Evolutionary conservation across 352 stramenopile genomes (phyloP).

Genomic region (Peronospora farinosa): DNA sequence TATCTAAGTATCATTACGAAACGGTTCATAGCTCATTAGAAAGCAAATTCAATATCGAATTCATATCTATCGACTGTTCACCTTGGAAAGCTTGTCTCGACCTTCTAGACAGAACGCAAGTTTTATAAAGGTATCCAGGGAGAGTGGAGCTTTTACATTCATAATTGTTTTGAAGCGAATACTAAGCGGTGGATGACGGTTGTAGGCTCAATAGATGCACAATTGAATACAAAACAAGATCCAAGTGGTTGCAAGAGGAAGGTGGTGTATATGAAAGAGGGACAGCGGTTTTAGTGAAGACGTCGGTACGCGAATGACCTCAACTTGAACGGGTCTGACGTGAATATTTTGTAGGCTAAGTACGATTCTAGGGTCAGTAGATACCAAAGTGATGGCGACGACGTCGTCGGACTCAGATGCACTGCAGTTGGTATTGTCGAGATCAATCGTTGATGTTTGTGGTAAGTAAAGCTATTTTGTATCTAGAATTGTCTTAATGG

Average conservation of each 20-base stretch:
- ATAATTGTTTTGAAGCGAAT: slow-evolving; percentile 9
- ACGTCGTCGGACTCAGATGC: too few species aligned
- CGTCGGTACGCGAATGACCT: too few species aligned
- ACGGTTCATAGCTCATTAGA: slow-evolving; percentile 10
- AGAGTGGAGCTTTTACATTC: slow-evolving; percentile 47
- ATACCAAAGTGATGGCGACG: too few species aligned
- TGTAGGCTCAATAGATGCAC: background rate
- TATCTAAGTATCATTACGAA: slow-evolving; percentile 14
- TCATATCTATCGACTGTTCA: slow-evolving; percentile 12
- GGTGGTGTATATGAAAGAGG: too few species aligned
- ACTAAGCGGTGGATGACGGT: background rate
- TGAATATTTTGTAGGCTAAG: background rate
- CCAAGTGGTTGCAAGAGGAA: background rate
- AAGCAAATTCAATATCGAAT: background rate
- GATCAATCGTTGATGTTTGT: too few species aligned
- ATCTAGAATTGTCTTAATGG: too few species aligned
- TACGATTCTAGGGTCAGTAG: slow-evolving; percentile 1
- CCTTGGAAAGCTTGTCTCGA: slow-evolving; percentile 85
- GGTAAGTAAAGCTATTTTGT: too few species aligned
- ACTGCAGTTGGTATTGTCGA: too few species aligned
- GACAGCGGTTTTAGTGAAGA: too few species aligned
- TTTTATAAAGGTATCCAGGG: slow-evolving; percentile 53
- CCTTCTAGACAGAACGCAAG: slow-evolving; percentile 77
- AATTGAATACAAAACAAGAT: background rate
- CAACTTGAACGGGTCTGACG: too few species aligned